Evolutionary conservation across 805 yeast species (phyloP).

Genomic region (Teunomyces pallodes): DNA sequence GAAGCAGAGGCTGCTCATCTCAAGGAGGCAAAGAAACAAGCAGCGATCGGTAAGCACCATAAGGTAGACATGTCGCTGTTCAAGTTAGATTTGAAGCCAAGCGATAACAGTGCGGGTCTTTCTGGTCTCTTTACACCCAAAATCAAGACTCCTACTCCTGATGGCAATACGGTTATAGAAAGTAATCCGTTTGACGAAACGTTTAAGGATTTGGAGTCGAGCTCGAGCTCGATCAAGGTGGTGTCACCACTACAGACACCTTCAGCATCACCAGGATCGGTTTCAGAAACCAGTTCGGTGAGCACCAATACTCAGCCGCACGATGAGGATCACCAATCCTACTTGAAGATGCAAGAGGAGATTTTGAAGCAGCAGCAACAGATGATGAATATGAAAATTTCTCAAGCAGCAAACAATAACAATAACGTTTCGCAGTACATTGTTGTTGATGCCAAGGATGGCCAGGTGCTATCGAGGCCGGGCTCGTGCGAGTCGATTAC

Average conservation of each 20-base stretch:
- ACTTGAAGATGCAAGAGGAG: conserved; percentile 37
- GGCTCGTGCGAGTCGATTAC: conserved; percentile 8
- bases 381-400: conserved; percentile 19
- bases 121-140: conserved; percentile 39
- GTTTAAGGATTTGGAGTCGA: conserved; percentile 11
- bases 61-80: neutral
- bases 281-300: neutral
- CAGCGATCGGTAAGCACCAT: neutral
- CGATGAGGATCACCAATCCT: conserved; percentile 32
- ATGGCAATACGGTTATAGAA: conserved; percentile 32
- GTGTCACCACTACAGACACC: neutral
- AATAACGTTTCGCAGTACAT: neutral
- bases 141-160: conserved; percentile 39
- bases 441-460: conserved; percentile 1
- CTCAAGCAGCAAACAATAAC: conserved; percentile 1
- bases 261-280: neutral
- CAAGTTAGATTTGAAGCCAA: conserved; percentile 1
- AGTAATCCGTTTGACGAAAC: conserved; percentile 38
- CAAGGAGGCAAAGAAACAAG: conserved; percentile 4
- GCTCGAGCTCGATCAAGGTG: neutral
- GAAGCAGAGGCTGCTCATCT: conserved; percentile 10
- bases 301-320: conserved; percentile 7
- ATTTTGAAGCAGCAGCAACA: conserved; percentile 37
- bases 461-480: neutral
- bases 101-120: conserved; percentile 14